Conservation (phyloP, 805 yeast species). For the Suhomyces pyralidae region DNA sequence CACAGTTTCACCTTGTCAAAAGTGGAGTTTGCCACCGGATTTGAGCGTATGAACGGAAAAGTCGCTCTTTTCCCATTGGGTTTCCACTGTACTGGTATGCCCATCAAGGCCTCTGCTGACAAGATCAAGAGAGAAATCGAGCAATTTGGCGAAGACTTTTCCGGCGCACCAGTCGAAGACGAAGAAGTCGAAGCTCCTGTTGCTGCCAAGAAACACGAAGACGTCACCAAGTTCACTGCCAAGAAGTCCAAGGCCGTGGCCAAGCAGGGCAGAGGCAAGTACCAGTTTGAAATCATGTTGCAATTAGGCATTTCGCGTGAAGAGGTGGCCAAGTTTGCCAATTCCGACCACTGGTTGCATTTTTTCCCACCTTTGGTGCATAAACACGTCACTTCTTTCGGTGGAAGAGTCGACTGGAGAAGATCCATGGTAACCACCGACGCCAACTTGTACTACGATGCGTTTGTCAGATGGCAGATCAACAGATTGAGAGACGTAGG, state of each 20-base stretch:
- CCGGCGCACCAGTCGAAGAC: slow-evolving; percentile 61
- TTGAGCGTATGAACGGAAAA: slow-evolving; percentile 92
- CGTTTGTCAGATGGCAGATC: slow-evolving; percentile 96
- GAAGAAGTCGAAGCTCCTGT: slow-evolving; percentile 40
- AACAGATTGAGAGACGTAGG: slow-evolving; percentile 78
- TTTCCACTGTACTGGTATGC: slow-evolving; percentile 99
- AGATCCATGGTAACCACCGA: slow-evolving; percentile 94
- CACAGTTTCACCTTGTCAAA: slow-evolving; percentile 94
- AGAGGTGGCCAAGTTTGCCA: slow-evolving; percentile 85
- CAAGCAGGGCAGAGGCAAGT: slow-evolving; percentile 90
- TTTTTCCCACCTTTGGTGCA: slow-evolving; percentile 90
- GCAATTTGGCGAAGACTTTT: slow-evolving; percentile 79
- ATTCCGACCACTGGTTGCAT: slow-evolving; percentile 85
- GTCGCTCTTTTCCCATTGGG: slow-evolving; percentile 93
- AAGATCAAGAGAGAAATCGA: slow-evolving; percentile 91
- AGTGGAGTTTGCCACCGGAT: slow-evolving; percentile 88
- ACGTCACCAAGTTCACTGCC: slow-evolving; percentile 86
- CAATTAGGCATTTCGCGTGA: slow-evolving; percentile 85
- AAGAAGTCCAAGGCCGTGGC: slow-evolving; percentile 93
- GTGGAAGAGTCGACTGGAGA: slow-evolving; percentile 98
- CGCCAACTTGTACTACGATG: slow-evolving; percentile 90
- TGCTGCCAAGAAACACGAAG: slow-evolving; percentile 50
- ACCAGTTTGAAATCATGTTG: slow-evolving; percentile 93
- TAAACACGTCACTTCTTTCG: slow-evolving; percentile 73
- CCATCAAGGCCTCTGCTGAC: slow-evolving; percentile 93